These are phyloP conservation scores for Wickerhamiella vanderwaltii DNA, from an alignment of 805 yeast genomes.

Conservation along the genomic window DNA sequence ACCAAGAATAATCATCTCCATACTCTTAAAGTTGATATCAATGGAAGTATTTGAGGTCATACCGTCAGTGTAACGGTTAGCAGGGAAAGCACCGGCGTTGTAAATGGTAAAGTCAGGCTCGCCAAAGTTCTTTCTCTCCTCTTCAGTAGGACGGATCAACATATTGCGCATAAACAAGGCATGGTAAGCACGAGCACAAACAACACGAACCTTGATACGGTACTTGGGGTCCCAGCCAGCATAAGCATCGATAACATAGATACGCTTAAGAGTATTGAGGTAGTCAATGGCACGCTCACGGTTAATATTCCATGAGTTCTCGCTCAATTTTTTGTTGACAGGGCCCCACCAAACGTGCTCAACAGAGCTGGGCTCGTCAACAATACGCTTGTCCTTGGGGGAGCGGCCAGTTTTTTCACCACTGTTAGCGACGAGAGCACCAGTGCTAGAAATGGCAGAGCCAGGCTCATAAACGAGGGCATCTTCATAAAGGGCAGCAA, in stretches of 20 bases:
- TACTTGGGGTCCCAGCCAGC: conserved; percentile 99
- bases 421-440: conserved; percentile 91
- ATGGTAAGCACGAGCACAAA: conserved; percentile 97
- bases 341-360: conserved; percentile 99
- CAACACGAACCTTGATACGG: conserved; percentile 88
- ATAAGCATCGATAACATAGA: conserved; percentile 88
- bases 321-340: conserved; percentile 87
- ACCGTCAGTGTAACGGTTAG: conserved; percentile 89
- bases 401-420: conserved; percentile 97
- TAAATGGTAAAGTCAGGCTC: conserved; percentile 97
- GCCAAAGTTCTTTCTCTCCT: conserved; percentile 80
- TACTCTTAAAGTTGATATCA: conserved; percentile 88
- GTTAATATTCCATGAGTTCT: conserved; percentile 88
- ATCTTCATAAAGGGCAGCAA: conserved; percentile 88
- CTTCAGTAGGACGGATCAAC: conserved; percentile 88
- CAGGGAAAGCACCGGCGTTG: conserved; percentile 99
- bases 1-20: conserved; percentile 98
- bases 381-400: conserved; percentile 96
- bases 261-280: conserved; percentile 86
- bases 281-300: conserved; percentile 95
- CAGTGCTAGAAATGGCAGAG: conserved; percentile 82
- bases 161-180: conserved; percentile 96
- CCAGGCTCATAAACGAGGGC: conserved; percentile 74
- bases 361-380: conserved; percentile 78
- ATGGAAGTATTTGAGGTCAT: conserved; percentile 95